phyloP scores from a whole-genome alignment of 345 rosid genomes.

The Trapa incisa region DNA sequence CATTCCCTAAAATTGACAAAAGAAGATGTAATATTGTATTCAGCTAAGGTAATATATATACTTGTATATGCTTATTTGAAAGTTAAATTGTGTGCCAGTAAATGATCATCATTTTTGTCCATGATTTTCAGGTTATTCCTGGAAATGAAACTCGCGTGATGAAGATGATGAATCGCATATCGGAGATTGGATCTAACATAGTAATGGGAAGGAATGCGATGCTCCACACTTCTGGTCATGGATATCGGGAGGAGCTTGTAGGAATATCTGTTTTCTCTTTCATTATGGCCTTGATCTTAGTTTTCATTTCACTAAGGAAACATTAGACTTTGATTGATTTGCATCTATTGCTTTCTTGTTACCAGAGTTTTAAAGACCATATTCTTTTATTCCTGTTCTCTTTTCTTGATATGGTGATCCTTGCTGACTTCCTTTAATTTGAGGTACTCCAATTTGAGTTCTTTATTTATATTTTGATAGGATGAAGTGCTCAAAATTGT shows the following conservation, averaged over 20 bases:
- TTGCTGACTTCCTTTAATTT: neutral
- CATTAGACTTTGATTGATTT: neutral
- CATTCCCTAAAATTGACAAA: constrained; percentile 73
- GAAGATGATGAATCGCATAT: constrained; percentile 92
- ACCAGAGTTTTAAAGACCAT: neutral
- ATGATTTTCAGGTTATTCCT: constrained; percentile 69
- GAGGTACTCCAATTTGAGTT: constrained; percentile 4
- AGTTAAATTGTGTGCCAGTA: neutral
- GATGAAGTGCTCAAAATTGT: constrained; percentile 93
- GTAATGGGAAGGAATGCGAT: constrained; percentile 79
- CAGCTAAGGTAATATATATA: constrained; percentile 65
- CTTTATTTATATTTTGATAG: constrained; percentile 25
- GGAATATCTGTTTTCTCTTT: constrained; percentile 6
- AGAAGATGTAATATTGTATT: constrained; percentile 77
- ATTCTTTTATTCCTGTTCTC: neutral
- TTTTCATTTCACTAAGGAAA: neutral
- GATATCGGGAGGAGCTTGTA: constrained; percentile 93
- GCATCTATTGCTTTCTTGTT: neutral
- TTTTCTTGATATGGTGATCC: neutral
- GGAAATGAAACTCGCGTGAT: constrained; percentile 95
- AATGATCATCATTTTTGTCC: neutral
- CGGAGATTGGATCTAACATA: constrained; percentile 82
- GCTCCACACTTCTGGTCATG: constrained; percentile 97
- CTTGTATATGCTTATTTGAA: neutral
- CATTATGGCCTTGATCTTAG: neutral